Percentiles rank a stretch among this genome's conserved stretches.
phyloP scores from a whole-genome alignment of 2,329 filamentous ascomycete genomes.

The Colletotrichum cereale region DNA sequence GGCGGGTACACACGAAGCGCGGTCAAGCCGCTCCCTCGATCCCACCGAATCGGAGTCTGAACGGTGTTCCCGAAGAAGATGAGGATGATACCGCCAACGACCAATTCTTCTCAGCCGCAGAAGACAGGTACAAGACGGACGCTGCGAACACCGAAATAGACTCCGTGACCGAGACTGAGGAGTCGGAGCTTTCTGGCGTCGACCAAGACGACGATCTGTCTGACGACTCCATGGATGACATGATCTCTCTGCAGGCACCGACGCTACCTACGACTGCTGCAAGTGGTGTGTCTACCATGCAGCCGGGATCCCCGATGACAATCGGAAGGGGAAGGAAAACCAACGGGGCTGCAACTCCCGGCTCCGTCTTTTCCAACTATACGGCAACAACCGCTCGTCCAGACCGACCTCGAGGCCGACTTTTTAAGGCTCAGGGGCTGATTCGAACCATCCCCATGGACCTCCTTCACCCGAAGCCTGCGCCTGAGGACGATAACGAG shows the following conservation, averaged over 20 bases:
- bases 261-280: constrained; percentile 82
- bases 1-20: constrained; percentile 69
- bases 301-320: constrained; percentile 84
- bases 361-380: constrained; percentile 89
- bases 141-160: constrained; percentile 70
- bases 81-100: constrained; percentile 92
- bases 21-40: constrained; percentile 60
- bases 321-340: constrained; percentile 72
- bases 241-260: constrained; percentile 89
- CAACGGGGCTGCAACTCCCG: constrained; percentile 84
- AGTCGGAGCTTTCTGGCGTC: constrained; percentile 70
- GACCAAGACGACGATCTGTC: constrained; percentile 83
- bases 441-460: constrained; percentile 79
- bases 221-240: constrained; percentile 91
- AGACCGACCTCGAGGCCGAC: constrained; percentile 77
- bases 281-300: constrained; percentile 83
- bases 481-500: constrained; percentile 84
- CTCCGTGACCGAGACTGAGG: constrained; percentile 70
- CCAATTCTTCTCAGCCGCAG: constrained; percentile 91
- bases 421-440: constrained; percentile 87
- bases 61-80: constrained; percentile 71
- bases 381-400: constrained; percentile 85
- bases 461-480: constrained; percentile 85
- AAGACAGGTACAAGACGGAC: constrained; percentile 77
- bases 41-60: constrained; percentile 64